Percentiles rank a stretch among this genome's conserved stretches.
Conservation (phyloP, 2,329 filamentous ascomycete genomes). For the Diaporthe batatas region DNA sequence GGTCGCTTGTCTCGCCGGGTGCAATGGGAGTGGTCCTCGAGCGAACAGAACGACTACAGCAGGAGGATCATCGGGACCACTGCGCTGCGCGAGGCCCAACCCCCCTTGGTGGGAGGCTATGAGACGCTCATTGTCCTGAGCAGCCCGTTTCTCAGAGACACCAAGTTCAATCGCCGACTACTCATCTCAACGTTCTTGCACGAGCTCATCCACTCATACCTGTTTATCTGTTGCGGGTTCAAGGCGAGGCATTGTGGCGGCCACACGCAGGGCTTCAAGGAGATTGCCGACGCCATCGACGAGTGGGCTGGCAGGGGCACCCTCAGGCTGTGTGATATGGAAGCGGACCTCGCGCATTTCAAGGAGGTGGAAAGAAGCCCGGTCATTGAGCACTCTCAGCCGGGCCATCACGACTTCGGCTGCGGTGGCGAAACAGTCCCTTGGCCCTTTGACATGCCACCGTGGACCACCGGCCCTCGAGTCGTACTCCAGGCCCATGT, state of each 20-base stretch:
- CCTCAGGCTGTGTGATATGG: slow-evolving; percentile 70
- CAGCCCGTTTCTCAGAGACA: slow-evolving; percentile 67
- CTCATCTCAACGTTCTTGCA: slow-evolving; percentile 76
- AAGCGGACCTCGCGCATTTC: slow-evolving; percentile 72
- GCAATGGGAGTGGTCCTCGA: slow-evolving; percentile 72
- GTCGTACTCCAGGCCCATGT: slow-evolving; percentile 27
- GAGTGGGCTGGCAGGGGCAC: slow-evolving; percentile 69
- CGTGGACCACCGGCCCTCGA: slow-evolving; percentile 35
- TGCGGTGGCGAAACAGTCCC: slow-evolving; percentile 9
- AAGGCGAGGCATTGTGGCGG: slow-evolving; percentile 68
- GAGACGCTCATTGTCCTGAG: slow-evolving; percentile 75
- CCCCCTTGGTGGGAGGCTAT: slow-evolving; percentile 59
- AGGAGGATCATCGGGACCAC: slow-evolving; percentile 73
- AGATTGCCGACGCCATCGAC: slow-evolving; percentile 72
- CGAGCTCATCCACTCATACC: slow-evolving; percentile 76
- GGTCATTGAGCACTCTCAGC: slow-evolving; percentile 15
- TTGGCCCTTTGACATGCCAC: neutral
- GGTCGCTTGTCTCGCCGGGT: slow-evolving; percentile 69
- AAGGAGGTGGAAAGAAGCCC: slow-evolving; percentile 48
- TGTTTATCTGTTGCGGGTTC: slow-evolving; percentile 73
- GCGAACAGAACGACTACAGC: slow-evolving; percentile 59
- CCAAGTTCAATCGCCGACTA: slow-evolving; percentile 69
- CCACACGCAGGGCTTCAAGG: slow-evolving; percentile 71
- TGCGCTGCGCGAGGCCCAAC: slow-evolving; percentile 63
- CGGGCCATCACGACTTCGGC: slow-evolving; percentile 24